Evolutionary conservation across 1,284 basidiomycete species (phyloP).

Genomic region (Trichosporon faecale): DNA sequence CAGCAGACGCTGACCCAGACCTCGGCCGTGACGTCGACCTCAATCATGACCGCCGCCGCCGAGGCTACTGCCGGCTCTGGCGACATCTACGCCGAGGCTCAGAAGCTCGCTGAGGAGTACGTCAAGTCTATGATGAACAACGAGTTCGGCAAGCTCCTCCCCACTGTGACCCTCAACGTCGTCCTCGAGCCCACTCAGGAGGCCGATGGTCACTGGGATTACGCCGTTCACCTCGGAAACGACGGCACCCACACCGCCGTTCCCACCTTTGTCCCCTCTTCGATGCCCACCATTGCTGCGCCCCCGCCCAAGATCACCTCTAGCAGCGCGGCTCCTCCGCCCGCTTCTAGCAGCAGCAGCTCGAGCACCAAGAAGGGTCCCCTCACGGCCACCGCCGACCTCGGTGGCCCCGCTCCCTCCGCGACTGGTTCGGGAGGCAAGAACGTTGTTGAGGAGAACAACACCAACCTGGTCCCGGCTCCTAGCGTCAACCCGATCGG

Average conservation of each 20-base stretch:
- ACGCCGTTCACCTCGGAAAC: slow-evolving; percentile 45
- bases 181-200: slow-evolving; percentile 50
- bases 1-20: slow-evolving; percentile 14
- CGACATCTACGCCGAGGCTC: slow-evolving; percentile 27
- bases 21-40: slow-evolving; percentile 18
- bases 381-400: slow-evolving; percentile 6
- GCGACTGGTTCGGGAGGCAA: slow-evolving; percentile 14
- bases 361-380: slow-evolving; percentile 16
- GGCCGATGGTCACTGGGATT: slow-evolving; percentile 51
- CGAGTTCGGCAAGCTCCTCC: slow-evolving; percentile 38
- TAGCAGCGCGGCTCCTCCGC: slow-evolving; percentile 53
- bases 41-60: slow-evolving; percentile 3
- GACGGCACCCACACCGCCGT: slow-evolving; percentile 50
- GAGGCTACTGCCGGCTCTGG: background rate
- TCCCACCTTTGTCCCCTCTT: slow-evolving; percentile 37
- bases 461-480: background rate
- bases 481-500: slow-evolving; percentile 1
- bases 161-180: slow-evolving; percentile 50
- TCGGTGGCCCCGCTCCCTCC: slow-evolving; percentile 9
- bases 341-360: slow-evolving; percentile 13
- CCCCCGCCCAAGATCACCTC: slow-evolving; percentile 12
- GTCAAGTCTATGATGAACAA: slow-evolving; percentile 29
- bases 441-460: slow-evolving; percentile 9
- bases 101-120: slow-evolving; percentile 37
- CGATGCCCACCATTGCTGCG: slow-evolving; percentile 18